These are phyloP conservation scores for Silybum marianum DNA, from an alignment of 129 eudicot species.

Conservation along the genomic window DNA sequence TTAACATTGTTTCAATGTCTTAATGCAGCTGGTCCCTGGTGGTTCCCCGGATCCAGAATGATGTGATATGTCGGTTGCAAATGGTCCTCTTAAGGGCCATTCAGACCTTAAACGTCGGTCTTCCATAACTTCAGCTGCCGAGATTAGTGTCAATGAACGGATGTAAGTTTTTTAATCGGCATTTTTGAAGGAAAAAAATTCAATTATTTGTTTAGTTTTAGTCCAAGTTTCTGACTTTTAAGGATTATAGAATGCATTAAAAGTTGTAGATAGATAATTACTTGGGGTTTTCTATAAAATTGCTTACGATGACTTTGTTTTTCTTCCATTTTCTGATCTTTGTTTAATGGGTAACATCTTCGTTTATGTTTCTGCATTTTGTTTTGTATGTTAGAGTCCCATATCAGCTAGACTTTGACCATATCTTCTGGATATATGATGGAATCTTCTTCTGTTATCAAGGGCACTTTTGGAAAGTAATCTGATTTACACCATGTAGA, in stretches of 20 bases:
- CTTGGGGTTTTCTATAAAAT: too few species aligned
- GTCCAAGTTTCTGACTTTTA: neutral
- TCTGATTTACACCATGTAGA: neutral
- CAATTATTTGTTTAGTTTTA: neutral
- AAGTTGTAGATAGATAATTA: neutral
- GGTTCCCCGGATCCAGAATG: slow-evolving; percentile 51
- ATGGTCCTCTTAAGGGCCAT: neutral
- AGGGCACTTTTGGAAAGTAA: neutral
- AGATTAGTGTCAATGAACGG: neutral
- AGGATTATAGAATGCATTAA: neutral
- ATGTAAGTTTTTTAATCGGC: neutral
- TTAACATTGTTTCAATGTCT: neutral
- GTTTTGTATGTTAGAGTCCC: neutral
- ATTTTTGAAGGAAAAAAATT: neutral
- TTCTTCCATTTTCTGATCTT: too few species aligned
- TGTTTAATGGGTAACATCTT: too few species aligned
- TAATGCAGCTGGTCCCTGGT: slow-evolving; percentile 45
- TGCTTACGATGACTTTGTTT: too few species aligned
- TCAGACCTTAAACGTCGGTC: neutral
- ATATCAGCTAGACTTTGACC: too few species aligned
- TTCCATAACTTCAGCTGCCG: neutral
- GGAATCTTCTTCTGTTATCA: neutral
- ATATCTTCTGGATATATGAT: too few species aligned
- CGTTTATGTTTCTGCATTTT: too few species aligned
- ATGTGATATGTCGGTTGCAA: neutral